Percentiles rank a stretch among this genome's conserved stretches.
phyloP scores from a whole-genome alignment of 495 filamentous ascomycete species.

The Penicillium paradoxum region DNA sequence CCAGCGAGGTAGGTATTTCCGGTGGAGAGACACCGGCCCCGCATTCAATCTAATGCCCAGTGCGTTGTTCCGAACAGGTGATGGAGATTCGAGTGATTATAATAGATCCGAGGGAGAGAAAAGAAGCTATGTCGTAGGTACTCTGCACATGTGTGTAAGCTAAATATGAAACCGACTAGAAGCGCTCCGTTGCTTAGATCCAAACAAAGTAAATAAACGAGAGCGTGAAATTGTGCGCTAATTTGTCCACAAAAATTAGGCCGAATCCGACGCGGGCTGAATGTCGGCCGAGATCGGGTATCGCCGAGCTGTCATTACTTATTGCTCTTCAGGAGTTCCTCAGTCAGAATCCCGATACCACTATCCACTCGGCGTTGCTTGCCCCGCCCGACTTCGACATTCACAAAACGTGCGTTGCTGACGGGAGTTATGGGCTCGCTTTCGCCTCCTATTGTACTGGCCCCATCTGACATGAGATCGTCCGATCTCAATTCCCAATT shows the following conservation, averaged over 20 bases:
- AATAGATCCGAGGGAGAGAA: too few relatives aligned
- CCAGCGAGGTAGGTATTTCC: neutral
- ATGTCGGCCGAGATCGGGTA: slow-evolving; percentile 21
- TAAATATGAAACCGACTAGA: neutral
- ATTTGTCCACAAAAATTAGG: slow-evolving; percentile 5
- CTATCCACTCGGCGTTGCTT: slow-evolving; percentile 52
- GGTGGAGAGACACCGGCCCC: neutral
- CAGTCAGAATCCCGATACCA: slow-evolving; percentile 58
- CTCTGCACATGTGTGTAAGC: neutral
- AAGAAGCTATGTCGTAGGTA: too few relatives aligned
- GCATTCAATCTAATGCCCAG: too few relatives aligned
- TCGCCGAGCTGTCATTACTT: slow-evolving; percentile 8
- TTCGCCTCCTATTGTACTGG: slow-evolving; percentile 30
- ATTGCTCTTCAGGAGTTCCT: slow-evolving; percentile 46
- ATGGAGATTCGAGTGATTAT: too few relatives aligned
- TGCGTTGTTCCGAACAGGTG: too few relatives aligned
- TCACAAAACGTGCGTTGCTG: slow-evolving; percentile 39
- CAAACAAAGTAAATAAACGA: slow-evolving; percentile 4
- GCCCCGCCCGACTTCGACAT: slow-evolving; percentile 45
- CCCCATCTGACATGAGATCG: slow-evolving; percentile 48
- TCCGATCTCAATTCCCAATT: slow-evolving; percentile 43
- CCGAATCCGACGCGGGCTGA: slow-evolving; percentile 15
- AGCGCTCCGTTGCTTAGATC: neutral
- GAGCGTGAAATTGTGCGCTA: neutral
- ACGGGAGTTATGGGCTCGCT: slow-evolving; percentile 45